phyloP scores from a whole-genome alignment of 768 basidiomycete species.

The Hydnomerulius pinastri region DNA sequence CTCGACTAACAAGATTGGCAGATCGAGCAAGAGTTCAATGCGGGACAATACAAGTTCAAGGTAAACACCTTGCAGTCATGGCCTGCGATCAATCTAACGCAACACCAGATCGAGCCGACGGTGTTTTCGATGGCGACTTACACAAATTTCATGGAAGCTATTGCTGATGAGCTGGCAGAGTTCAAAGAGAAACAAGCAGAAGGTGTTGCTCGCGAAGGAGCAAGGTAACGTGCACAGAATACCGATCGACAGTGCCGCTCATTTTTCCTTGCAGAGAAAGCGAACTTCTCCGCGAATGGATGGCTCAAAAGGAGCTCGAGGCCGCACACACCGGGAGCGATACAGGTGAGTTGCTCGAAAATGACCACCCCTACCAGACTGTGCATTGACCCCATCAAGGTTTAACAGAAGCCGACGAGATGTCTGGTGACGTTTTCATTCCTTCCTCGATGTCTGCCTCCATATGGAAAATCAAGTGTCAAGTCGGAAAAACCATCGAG shows the following conservation, averaged over 20 bases:
- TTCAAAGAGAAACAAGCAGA: constrained; percentile 44
- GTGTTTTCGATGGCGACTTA: constrained; percentile 58
- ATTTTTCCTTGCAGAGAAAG: constrained; percentile 39
- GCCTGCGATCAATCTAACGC: constrained; percentile 17
- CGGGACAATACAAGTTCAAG: constrained; percentile 54
- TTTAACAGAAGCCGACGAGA: constrained; percentile 4
- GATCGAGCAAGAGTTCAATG: constrained; percentile 53
- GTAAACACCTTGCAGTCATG: constrained; percentile 28
- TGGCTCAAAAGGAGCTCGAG: constrained; percentile 27
- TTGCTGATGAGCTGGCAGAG: constrained; percentile 41
- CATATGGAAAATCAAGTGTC: constrained; percentile 52
- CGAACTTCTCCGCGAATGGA: constrained; percentile 46
- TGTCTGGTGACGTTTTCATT: constrained; percentile 9
- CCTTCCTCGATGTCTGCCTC: constrained; percentile 45
- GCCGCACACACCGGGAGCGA: neutral
- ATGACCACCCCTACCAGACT: neutral
- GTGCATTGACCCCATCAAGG: neutral
- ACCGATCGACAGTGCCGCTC: neutral
- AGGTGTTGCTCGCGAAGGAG: constrained; percentile 41
- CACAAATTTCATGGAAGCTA: constrained; percentile 39
- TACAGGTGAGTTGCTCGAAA: constrained; percentile 5
- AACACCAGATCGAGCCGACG: constrained; percentile 46
- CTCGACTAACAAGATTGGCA: constrained; percentile 18
- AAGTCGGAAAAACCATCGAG: constrained; percentile 42
- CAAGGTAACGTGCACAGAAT: constrained; percentile 32